Conservation (phyloP, 768 basidiomycete species). For the Boletus coccyginus region DNA sequence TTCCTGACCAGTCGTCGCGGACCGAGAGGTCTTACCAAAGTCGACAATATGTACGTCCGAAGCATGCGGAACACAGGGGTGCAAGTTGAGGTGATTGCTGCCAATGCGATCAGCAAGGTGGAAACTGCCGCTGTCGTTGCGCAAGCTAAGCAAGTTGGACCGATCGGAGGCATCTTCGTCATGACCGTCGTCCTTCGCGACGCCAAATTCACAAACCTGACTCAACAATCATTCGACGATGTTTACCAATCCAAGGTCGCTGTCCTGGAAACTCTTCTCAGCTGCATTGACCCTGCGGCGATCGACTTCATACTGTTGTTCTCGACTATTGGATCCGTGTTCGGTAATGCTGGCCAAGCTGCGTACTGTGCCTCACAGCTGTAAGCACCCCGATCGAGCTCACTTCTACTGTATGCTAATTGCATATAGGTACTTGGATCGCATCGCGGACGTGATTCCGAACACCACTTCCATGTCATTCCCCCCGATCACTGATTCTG, state of each 20-base stretch:
- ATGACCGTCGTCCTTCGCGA: constrained; percentile 37
- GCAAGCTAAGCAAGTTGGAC: constrained; percentile 19
- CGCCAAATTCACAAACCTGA: constrained; percentile 32
- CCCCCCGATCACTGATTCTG: constrained; percentile 34
- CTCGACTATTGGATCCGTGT: constrained; percentile 34
- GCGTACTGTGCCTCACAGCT: constrained; percentile 23
- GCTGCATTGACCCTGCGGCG: constrained; percentile 12
- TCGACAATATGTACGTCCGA: constrained; percentile 28
- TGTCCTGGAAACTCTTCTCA: constrained; percentile 16
- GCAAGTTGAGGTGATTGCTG: constrained; percentile 27
- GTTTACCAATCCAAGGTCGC: no score
- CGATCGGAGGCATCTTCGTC: constrained; percentile 33
- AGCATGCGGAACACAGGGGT: constrained; percentile 23
- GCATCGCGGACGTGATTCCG: constrained; percentile 28
- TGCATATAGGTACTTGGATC: constrained; percentile 28
- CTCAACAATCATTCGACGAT: constrained; percentile 30
- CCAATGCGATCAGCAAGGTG: constrained; percentile 21
- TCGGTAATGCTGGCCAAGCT: constrained; percentile 28
- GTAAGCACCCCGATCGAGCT: constrained; percentile 1
- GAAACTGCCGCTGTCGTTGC: constrained; percentile 26
- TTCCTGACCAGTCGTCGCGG: constrained; percentile 30
- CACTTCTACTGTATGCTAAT: not conserved
- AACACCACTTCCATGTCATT: constrained; percentile 34
- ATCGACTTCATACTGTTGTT: constrained; percentile 35
- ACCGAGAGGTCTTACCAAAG: constrained; percentile 15